Evolutionary conservation across 306 rosid species (phyloP).

Genomic region (Begonia fuchsioides): DNA sequence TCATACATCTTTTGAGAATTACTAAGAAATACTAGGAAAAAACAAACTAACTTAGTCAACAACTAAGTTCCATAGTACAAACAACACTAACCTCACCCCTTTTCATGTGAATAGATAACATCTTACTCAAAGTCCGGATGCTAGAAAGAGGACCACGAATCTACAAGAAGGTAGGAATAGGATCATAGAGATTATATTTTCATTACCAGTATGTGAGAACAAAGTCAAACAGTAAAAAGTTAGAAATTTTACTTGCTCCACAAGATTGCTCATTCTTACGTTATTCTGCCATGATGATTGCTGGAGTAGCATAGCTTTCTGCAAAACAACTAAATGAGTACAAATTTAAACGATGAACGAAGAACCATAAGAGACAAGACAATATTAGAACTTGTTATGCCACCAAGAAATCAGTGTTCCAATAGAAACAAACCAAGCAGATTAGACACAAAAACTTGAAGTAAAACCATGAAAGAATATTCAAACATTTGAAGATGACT

Average conservation of each 20-base stretch:
- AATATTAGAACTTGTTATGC: background rate
- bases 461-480: background rate
- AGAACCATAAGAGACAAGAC: too few relatives aligned
- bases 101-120: constrained; percentile 62
- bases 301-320: constrained; percentile 85
- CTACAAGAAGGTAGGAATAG: constrained; percentile 24
- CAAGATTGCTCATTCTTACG: constrained; percentile 67
- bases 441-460: too few relatives aligned
- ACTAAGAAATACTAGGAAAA: constrained; percentile 3
- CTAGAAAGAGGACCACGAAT: constrained; percentile 91
- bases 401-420: constrained; percentile 5
- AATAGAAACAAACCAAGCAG: background rate
- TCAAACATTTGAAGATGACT: too few relatives aligned
- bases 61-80: background rate
- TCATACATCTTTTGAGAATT: constrained; percentile 8
- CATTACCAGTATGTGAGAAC: constrained; percentile 2
- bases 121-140: constrained; percentile 73
- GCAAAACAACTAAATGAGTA: constrained; percentile 11
- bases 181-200: constrained; percentile 12
- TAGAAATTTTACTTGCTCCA: constrained; percentile 55
- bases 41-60: background rate
- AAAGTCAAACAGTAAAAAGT: constrained; percentile 6
- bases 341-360: too few relatives aligned
- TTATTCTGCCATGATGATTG: constrained; percentile 93
- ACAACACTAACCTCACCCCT: constrained; percentile 55